A percentile compares a stretch with the other conserved stretches of the same genome.
These are phyloP conservation scores for Tardiomyces blankii DNA, from an alignment of 1,139 yeast species.

Conservation along the genomic window DNA sequence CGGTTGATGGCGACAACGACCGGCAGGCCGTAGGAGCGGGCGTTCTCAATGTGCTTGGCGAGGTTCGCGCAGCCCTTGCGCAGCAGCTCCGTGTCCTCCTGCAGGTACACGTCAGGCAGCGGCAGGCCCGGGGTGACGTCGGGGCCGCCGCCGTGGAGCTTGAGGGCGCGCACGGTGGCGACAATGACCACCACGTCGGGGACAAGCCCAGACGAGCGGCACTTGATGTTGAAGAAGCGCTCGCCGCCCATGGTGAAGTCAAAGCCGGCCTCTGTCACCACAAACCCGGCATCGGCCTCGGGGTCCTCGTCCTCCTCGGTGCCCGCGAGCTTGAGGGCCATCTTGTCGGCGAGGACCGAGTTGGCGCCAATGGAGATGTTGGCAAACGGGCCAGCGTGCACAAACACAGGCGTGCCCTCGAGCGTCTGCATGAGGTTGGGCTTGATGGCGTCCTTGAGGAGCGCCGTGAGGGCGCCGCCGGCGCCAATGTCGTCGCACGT, in stretches of 20 bases:
- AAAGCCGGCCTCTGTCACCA: conserved; percentile 96
- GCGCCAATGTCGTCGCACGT: conserved; percentile 96
- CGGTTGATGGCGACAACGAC: conserved; percentile 94
- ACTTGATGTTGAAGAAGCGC: conserved; percentile 91
- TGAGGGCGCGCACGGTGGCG: conserved; percentile 94
- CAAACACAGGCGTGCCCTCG: conserved; percentile 97
- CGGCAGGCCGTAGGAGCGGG: conserved; percentile 78
- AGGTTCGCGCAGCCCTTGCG: conserved; percentile 80
- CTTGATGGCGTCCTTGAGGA: conserved; percentile 92
- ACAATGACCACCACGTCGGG: conserved; percentile 94
- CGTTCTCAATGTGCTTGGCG: conserved; percentile 85
- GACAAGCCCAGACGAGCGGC: conserved; percentile 80
- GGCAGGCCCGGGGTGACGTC: conserved; percentile 94
- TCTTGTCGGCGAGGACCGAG: conserved; percentile 88
- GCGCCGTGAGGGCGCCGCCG: conserved; percentile 94
- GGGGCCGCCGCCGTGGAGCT: conserved; percentile 98
- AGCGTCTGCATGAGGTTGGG: conserved; percentile 97
- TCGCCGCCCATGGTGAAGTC: conserved; percentile 99
- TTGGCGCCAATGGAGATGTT: conserved; percentile 96
- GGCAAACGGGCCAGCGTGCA: conserved; percentile 98
- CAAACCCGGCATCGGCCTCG: conserved; percentile 72
- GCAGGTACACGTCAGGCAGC: conserved; percentile 74
- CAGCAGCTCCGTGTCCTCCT: conserved; percentile 78
- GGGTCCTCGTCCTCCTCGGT: conserved; percentile 42
- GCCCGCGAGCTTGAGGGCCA: conserved; percentile 90